These are phyloP conservation scores for Fusarium torulosum DNA, from an alignment of 2,329 filamentous ascomycete species.

Conservation along the genomic window DNA sequence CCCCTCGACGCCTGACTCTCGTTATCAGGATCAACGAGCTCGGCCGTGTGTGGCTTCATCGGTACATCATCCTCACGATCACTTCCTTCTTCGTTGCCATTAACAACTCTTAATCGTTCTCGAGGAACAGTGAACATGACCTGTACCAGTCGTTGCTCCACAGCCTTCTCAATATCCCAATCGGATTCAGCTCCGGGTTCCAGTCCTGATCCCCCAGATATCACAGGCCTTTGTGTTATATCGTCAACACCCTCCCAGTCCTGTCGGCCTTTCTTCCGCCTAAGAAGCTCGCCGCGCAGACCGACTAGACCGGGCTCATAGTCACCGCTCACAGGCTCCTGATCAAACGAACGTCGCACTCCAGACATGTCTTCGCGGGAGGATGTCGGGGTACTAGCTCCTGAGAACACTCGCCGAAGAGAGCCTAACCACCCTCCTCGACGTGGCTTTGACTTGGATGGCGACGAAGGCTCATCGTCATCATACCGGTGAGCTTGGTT, in stretches of 20 bases:
- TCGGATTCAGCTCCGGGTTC: conserved; percentile 68
- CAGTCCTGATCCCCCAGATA: conserved; percentile 50
- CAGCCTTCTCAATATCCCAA: conserved; percentile 81
- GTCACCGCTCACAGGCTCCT: conserved; percentile 55
- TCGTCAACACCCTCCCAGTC: conserved; percentile 62
- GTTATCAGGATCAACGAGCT: conserved; percentile 58
- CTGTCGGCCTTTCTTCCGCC: conserved; percentile 67
- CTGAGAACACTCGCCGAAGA: conserved; percentile 71
- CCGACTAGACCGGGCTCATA: conserved; percentile 61
- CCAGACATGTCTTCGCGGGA: conserved; percentile 49
- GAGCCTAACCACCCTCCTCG: conserved; percentile 78
- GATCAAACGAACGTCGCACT: conserved; percentile 51
- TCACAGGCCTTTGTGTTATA: conserved; percentile 29
- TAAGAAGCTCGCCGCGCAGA: conserved; percentile 62
- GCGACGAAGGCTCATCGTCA: conserved; percentile 61
- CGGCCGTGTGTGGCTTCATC: conserved; percentile 52
- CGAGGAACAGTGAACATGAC: conserved; percentile 95
- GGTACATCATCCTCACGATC: conserved; percentile 48
- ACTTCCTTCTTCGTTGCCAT: conserved; percentile 68
- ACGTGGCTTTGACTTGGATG: conserved; percentile 68
- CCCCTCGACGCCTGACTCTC: conserved; percentile 39
- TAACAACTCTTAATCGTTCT: conserved; percentile 89
- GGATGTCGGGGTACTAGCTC: conserved; percentile 52
- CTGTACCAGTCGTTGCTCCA: conserved; percentile 79
- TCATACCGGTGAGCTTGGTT: conserved; percentile 49